These are phyloP conservation scores for Populus deltoides DNA, from an alignment of 345 rosid genomes.

Conservation along the genomic window DNA sequence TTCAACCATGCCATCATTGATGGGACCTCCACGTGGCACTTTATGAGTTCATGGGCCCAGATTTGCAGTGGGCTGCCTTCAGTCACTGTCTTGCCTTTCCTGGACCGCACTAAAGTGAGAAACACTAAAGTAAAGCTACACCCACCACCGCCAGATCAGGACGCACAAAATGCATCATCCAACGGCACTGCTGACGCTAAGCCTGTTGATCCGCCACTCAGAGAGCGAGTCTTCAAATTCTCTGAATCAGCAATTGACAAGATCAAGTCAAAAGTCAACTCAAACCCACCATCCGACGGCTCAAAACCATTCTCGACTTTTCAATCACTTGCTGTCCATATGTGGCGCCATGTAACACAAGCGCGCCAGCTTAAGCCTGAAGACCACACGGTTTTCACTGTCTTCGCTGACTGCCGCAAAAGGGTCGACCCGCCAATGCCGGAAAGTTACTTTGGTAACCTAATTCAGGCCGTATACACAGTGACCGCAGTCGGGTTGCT, in stretches of 20 bases:
- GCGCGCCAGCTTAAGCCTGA: conserved; percentile 80
- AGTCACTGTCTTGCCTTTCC: conserved; percentile 52
- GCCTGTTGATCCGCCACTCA: conserved; percentile 35
- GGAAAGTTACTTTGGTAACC: conserved; percentile 77
- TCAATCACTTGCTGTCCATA: conserved; percentile 70
- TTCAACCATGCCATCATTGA: conserved; percentile 91
- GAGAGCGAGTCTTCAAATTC: conserved; percentile 70
- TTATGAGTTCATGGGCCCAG: conserved; percentile 91
- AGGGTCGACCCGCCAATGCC: conserved; percentile 85
- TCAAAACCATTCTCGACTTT: conserved; percentile 82
- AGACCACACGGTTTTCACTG: conserved; percentile 74
- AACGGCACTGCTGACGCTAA: conserved; percentile 24
- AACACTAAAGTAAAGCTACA: conserved; percentile 78
- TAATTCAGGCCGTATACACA: conserved; percentile 89
- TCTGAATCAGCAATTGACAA: conserved; percentile 60
- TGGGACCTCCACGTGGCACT: conserved; percentile 94
- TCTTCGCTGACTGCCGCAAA: conserved; percentile 82
- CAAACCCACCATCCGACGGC: conserved; percentile 43
- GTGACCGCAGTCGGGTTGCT: conserved; percentile 70
- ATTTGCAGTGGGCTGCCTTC: conserved; percentile 49
- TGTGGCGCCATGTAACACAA: conserved; percentile 85
- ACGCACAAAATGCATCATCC: conserved; percentile 39
- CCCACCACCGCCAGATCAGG: conserved; percentile 35
- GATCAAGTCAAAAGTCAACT: conserved; percentile 68
- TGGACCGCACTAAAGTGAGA: conserved; percentile 74